These are phyloP conservation scores for Metschnikowia corniflorae DNA, from an alignment of 805 yeast genomes.

Conservation along the genomic window DNA sequence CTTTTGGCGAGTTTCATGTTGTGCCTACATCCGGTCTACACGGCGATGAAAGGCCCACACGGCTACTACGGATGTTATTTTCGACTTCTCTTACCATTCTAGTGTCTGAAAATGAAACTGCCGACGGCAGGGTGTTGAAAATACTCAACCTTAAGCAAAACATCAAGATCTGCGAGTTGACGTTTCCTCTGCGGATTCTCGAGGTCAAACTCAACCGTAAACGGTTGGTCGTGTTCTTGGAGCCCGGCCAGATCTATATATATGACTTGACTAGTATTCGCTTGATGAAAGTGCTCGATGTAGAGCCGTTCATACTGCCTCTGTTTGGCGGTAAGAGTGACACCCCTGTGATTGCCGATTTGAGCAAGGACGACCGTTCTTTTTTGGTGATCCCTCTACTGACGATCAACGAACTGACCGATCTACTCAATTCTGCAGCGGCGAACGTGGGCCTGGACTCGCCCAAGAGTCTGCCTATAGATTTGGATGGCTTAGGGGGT, in stretches of 20 bases:
- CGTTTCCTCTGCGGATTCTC: conserved; percentile 74
- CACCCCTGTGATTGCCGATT: conserved; percentile 30
- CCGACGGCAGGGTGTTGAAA: conserved; percentile 27
- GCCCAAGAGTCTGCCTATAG: conserved; percentile 7
- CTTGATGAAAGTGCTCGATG: conserved; percentile 47
- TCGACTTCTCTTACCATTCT: conserved; percentile 41
- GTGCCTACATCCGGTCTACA: conserved; percentile 12
- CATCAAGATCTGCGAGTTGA: conserved; percentile 73
- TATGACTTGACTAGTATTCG: conserved; percentile 91
- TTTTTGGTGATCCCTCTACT: conserved; percentile 34
- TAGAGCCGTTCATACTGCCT: conserved; percentile 12
- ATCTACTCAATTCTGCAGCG: conserved; percentile 24
- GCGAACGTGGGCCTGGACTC: not conserved
- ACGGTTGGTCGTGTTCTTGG: conserved; percentile 69
- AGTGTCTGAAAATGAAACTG: conserved; percentile 29
- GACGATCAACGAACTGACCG: conserved; percentile 28
- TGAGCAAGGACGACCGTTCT: conserved; percentile 36
- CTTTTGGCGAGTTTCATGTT: conserved; percentile 42
- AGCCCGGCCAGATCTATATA: conserved; percentile 73
- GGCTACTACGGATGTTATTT: conserved; percentile 36
- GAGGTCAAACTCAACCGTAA: conserved; percentile 78
- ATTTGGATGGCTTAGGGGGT: conserved; percentile 1
- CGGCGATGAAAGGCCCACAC: conserved; percentile 24
- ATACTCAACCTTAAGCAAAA: conserved; percentile 41
- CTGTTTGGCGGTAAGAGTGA: conserved; percentile 3